Evolutionary conservation across 768 basidiomycete species (phyloP).

Genomic region (Galerina marginata): DNA sequence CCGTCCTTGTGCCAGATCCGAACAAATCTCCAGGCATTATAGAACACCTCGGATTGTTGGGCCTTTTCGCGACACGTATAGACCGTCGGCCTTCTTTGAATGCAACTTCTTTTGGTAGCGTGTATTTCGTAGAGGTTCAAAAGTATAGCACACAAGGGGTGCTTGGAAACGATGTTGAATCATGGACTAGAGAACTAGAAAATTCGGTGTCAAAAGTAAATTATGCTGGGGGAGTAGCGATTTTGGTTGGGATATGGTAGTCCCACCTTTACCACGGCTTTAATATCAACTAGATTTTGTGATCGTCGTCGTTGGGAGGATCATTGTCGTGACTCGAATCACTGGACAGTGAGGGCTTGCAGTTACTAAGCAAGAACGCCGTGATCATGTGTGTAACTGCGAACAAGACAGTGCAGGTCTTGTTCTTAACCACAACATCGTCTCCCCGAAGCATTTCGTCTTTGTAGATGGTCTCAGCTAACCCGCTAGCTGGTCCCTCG

Average conservation of each 20-base stretch:
- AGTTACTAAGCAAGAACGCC: too few relatives aligned
- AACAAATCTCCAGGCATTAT: conserved; percentile 27
- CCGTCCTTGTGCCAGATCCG: conserved; percentile 2
- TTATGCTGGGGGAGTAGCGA: conserved; percentile 39
- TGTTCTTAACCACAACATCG: neutral
- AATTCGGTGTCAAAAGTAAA: conserved; percentile 39
- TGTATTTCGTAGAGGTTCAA: conserved; percentile 70
- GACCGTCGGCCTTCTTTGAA: conserved; percentile 66
- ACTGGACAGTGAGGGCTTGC: too few relatives aligned
- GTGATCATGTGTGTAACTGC: too few relatives aligned
- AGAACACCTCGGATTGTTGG: conserved; percentile 39
- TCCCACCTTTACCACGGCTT: neutral
- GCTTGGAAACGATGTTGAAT: conserved; percentile 9
- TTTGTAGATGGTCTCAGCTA: conserved; percentile 42
- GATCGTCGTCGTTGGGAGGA: too few relatives aligned
- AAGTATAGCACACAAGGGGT: conserved; percentile 14
- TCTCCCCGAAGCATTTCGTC: neutral
- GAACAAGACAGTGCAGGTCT: too few relatives aligned
- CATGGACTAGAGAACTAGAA: conserved; percentile 42
- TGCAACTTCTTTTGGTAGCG: conserved; percentile 53
- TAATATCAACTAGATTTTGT: too few relatives aligned
- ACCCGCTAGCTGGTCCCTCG: conserved; percentile 63
- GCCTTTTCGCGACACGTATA: conserved; percentile 54
- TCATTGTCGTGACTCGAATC: too few relatives aligned
- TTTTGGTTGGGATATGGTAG: conserved; percentile 59